Conservation (phyloP, 306 rosid species). For the Quercus dentata region DNA sequence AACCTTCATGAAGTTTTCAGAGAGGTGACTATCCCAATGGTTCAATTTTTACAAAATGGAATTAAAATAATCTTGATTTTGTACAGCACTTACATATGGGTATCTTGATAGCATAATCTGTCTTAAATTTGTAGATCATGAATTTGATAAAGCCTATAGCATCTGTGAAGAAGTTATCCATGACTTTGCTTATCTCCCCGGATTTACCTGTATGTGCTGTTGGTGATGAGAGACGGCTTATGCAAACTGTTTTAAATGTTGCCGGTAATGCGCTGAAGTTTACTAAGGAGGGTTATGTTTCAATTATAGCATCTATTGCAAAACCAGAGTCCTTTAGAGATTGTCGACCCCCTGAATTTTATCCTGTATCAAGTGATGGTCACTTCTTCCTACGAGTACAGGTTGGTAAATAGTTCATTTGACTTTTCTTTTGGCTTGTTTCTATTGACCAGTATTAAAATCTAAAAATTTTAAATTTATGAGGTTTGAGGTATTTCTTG, state of each 20-base stretch:
- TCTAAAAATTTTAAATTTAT: neutral
- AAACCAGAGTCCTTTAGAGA: constrained; percentile 75
- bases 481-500: neutral
- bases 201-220: constrained; percentile 70
- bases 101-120: constrained; percentile 6
- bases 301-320: constrained; percentile 68
- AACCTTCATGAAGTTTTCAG: constrained; percentile 74
- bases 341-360: constrained; percentile 71
- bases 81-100: neutral
- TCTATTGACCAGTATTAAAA: too few relatives aligned
- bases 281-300: constrained; percentile 79
- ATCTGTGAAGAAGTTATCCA: constrained; percentile 70
- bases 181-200: constrained; percentile 67
- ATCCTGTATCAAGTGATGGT: constrained; percentile 59
- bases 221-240: constrained; percentile 82
- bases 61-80: neutral
- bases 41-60: constrained; percentile 14
- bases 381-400: constrained; percentile 73
- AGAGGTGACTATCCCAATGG: constrained; percentile 46
- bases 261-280: constrained; percentile 90
- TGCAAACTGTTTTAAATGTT: constrained; percentile 70
- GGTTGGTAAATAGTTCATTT: constrained; percentile 34
- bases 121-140: constrained; percentile 43
- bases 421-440: neutral
- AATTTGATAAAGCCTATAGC: constrained; percentile 80